Conservation (phyloP, 2,329 filamentous ascomycete genomes). For the Ceratocystis diversiconidia region DNA sequence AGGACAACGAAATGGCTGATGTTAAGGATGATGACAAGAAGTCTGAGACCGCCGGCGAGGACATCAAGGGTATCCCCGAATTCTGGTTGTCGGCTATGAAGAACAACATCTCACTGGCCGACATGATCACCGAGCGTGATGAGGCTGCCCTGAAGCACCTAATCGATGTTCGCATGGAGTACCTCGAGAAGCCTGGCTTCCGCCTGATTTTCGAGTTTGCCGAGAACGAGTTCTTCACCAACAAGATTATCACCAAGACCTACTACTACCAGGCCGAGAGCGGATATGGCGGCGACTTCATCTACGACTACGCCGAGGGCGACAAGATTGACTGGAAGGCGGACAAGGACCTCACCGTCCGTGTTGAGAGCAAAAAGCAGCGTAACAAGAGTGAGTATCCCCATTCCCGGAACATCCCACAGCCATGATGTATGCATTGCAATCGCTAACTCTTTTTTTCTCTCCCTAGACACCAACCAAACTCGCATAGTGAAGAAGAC, state of each 20-base stretch:
- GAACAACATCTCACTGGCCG: constrained; percentile 91
- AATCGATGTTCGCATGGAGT: constrained; percentile 95
- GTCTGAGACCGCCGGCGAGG: constrained; percentile 34
- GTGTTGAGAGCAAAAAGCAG: constrained; percentile 98
- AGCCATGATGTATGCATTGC: not conserved
- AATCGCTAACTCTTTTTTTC: not conserved
- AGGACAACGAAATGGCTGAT: constrained; percentile 50
- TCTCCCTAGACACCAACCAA: constrained; percentile 76
- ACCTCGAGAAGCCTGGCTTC: constrained; percentile 96
- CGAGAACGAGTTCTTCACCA: constrained; percentile 92
- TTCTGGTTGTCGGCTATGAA: constrained; percentile 99
- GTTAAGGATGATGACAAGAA: constrained; percentile 43
- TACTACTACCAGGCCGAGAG: constrained; percentile 99
- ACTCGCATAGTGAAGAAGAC: constrained; percentile 98
- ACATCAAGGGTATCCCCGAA: constrained; percentile 75
- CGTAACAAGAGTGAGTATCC: constrained; percentile 84
- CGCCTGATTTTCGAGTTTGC: constrained; percentile 93
- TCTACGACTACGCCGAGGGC: constrained; percentile 97
- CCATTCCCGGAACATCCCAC: constrained; percentile 13
- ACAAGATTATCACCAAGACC: constrained; percentile 94
- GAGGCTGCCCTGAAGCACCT: constrained; percentile 85
- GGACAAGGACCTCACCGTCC: constrained; percentile 83
- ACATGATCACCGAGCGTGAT: constrained; percentile 97
- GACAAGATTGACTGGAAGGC: constrained; percentile 96
- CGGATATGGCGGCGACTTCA: constrained; percentile 96